phyloP scores from a whole-genome alignment of 805 yeast genomes.

The Cyberlindnera mrakii region DNA sequence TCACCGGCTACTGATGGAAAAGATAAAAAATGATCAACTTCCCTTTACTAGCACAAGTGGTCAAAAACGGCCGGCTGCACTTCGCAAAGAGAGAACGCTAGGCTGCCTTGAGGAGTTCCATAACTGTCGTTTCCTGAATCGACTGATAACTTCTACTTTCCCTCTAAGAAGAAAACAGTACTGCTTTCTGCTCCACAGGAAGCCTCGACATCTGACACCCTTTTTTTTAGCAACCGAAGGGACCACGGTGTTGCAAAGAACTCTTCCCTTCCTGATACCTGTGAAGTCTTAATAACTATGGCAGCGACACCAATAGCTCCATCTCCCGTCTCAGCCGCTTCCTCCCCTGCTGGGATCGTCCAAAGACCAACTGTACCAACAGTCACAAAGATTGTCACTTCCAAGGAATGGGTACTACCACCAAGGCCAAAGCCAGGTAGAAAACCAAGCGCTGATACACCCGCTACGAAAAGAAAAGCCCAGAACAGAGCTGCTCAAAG shows the following conservation, averaged over 20 bases:
- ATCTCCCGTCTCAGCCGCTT: conserved; percentile 1
- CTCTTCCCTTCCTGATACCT: too few species aligned
- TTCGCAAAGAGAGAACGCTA: too few species aligned
- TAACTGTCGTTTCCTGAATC: too few species aligned
- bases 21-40: too few species aligned
- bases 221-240: background rate
- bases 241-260: background rate
- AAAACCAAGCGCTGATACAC: conserved; percentile 62
- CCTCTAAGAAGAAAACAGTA: too few species aligned
- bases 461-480: conserved; percentile 81
- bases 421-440: conserved; percentile 74
- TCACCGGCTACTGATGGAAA: too few species aligned
- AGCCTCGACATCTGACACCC: too few species aligned
- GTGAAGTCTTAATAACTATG: background rate
- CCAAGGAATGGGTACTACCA: conserved; percentile 74
- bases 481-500: conserved; percentile 93
- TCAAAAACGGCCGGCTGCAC: too few species aligned
- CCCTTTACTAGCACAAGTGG: too few species aligned
- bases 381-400: conserved; percentile 49
- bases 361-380: conserved; percentile 2
- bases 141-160: too few species aligned
- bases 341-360: background rate
- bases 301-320: conserved; percentile 1
- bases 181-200: too few species aligned
- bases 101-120: too few species aligned